A percentile compares a stretch with the other conserved stretches of the same genome.
These are phyloP conservation scores for Talaromyces sp. DNA, from an alignment of 2,329 filamentous ascomycete genomes.

Conservation along the genomic window DNA sequence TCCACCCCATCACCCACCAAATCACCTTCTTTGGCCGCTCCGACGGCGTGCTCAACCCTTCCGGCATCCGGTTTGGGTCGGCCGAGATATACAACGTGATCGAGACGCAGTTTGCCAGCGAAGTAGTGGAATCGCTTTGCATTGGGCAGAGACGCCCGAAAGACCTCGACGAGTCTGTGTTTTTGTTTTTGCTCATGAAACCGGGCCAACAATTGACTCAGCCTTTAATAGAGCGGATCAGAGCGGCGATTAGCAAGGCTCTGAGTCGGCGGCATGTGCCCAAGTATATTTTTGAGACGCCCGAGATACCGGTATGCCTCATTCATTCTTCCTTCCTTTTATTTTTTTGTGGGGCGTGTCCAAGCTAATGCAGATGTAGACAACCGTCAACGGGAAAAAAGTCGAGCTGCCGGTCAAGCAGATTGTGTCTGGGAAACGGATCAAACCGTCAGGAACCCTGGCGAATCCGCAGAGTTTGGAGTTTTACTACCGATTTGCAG, in stretches of 20 bases:
- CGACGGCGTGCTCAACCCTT: conserved; percentile 76
- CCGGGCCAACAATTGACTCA: conserved; percentile 53
- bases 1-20: conserved; percentile 63
- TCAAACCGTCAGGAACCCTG: conserved; percentile 72
- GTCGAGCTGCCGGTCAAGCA: conserved; percentile 80
- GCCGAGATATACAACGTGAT: conserved; percentile 75
- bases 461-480: conserved; percentile 70
- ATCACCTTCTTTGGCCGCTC: conserved; percentile 30
- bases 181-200: conserved; percentile 57
- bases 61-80: conserved; percentile 71
- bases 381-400: conserved; percentile 70
- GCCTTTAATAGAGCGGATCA: conserved; percentile 54
- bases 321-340: too few relatives aligned
- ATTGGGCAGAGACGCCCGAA: conserved; percentile 67
- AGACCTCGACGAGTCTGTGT: conserved; percentile 42
- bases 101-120: conserved; percentile 51
- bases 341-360: not conserved
- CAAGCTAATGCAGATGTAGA: conserved; percentile 41
- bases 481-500: conserved; percentile 74
- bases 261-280: conserved; percentile 71
- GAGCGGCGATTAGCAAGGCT: conserved; percentile 59
- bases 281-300: conserved; percentile 71
- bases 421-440: conserved; percentile 68
- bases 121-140: conserved; percentile 67
- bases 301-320: conserved; percentile 66